A percentile compares a stretch with the other conserved stretches of the same genome.
These are phyloP conservation scores for Russula foetens DNA, from an alignment of 768 basidiomycete species.

Conservation along the genomic window DNA sequence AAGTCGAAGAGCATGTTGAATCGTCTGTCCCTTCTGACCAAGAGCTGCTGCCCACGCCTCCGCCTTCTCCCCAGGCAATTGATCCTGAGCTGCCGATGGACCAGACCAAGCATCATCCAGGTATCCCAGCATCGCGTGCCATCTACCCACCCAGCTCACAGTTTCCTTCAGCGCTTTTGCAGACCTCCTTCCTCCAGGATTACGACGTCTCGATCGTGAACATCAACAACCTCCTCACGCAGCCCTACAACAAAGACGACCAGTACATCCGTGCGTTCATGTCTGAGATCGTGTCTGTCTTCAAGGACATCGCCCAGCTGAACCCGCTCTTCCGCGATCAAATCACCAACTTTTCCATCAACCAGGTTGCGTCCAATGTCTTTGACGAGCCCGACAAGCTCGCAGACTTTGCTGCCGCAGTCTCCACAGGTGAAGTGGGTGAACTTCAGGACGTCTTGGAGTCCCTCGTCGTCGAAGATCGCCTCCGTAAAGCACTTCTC, in stretches of 20 bases:
- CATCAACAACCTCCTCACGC: slow-evolving; percentile 73
- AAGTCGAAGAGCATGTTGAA: slow-evolving; percentile 28
- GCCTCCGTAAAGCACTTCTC: slow-evolving; percentile 81
- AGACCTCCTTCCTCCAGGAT: slow-evolving; percentile 78
- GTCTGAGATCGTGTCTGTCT: slow-evolving; percentile 92
- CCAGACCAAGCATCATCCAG: slow-evolving; percentile 14
- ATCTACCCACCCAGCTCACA: slow-evolving; percentile 8
- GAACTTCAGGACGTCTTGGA: slow-evolving; percentile 95
- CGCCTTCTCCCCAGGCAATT: slow-evolving; percentile 28
- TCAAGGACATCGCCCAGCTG: slow-evolving; percentile 97
- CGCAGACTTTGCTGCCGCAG: slow-evolving; percentile 95
- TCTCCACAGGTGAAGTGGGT: slow-evolving; percentile 83
- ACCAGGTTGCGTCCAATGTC: slow-evolving; percentile 85
- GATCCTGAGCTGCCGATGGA: slow-evolving; percentile 7
- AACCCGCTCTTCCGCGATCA: slow-evolving; percentile 98
- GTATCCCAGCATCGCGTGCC: background rate
- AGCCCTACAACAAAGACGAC: slow-evolving; percentile 85
- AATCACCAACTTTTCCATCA: slow-evolving; percentile 93
- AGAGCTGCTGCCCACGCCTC: slow-evolving; percentile 38
- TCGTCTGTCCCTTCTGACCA: slow-evolving; percentile 32
- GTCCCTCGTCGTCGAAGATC: slow-evolving; percentile 74
- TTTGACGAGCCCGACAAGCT: slow-evolving; percentile 97
- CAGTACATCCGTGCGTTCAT: slow-evolving; percentile 95
- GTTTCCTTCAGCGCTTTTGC: slow-evolving; percentile 44
- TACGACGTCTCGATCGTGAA: slow-evolving; percentile 83